These are phyloP conservation scores for Pseudonitzschia multiseries DNA, from an alignment of 108 stramenopile genomes.

Conservation along the genomic window DNA sequence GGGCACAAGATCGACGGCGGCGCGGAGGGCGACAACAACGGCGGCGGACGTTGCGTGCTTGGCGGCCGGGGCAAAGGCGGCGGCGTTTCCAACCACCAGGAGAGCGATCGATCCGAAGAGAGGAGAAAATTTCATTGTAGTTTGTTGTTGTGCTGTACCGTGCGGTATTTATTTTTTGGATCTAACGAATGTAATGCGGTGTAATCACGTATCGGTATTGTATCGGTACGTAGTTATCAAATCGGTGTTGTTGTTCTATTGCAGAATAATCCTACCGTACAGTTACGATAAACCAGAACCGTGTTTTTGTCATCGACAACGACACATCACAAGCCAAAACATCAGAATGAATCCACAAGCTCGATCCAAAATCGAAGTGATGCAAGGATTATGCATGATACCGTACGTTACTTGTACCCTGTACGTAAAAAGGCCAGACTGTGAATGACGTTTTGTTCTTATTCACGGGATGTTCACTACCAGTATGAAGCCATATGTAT, in stretches of 20 bases:
- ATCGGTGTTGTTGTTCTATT: not conserved
- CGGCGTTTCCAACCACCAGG: not conserved
- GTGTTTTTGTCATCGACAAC: not conserved
- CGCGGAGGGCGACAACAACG: not conserved
- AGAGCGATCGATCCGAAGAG: not conserved
- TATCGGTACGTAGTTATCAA: too few relatives aligned
- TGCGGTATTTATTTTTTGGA: too few relatives aligned
- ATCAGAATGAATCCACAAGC: not conserved
- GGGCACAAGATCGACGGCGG: slow-evolving; percentile 46
- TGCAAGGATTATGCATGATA: not conserved
- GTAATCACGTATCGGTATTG: too few relatives aligned
- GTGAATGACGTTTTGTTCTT: not conserved
- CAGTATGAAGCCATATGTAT: not conserved
- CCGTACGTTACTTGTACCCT: not conserved
- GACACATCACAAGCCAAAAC: slow-evolving; percentile 1
- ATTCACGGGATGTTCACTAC: not conserved
- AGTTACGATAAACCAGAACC: too few relatives aligned
- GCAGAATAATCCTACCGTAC: not conserved
- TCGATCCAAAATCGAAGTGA: too few relatives aligned
- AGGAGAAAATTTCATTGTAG: not conserved
- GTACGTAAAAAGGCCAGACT: not conserved
- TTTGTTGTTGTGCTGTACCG: not conserved
- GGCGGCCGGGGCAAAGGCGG: not conserved
- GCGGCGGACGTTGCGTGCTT: not conserved
- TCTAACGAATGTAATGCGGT: too few relatives aligned